Evolutionary conservation across 768 basidiomycete genomes (phyloP), one percentile per base, ranked within the genome.

Genomic region (Leccinum imitatum): DNA sequence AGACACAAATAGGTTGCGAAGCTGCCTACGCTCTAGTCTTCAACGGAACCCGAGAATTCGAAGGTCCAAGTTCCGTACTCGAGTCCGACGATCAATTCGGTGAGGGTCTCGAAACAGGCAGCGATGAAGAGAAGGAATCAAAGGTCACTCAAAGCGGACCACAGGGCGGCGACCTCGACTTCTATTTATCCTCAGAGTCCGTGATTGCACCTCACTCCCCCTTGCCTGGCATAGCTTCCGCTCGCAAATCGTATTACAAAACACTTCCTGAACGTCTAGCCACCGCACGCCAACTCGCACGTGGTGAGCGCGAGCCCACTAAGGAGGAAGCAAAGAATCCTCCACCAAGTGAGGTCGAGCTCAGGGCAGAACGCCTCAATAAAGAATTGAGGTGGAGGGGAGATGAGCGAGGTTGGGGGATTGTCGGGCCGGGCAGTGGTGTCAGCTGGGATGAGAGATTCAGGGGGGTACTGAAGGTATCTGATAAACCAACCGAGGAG

Each of bases 341-440:
- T 3, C 92, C 94, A 4, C 86, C 86, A 30, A 94, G 90, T 1
- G 93, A 98, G 75, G 88, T 91, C 21, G 92, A 97, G 70, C 78
- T 98, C 58, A 84, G 90, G 50, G 88, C 88, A 41, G 94, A 98
- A 75, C 80, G 96, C 65, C 72, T 94, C 72, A 89, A 89, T 75
- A 96, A 95, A 76, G 96, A 98, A 76, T 72, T 86, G 65, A 79
- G 85, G 66, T 98, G 96, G 96, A 82, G 85, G 50, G 80, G 83
- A 21, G 90, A 95, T 66, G 76, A 89, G 57, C 80, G 80, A 54
- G 95, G 91, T 3, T 98, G 90, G 90, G 80, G 82, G 44, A 83
- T 94, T 57, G 79, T 95, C 57, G 80, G 84, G 57, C 85, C 87
- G 3, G 83, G 84, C 2, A 75, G 75, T 55, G 76, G 77, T 15